Evolutionary conservation across 2,329 filamentous ascomycete genomes (phyloP), one percentile per base, ranked within the genome.

Genomic region (Fonsecaea nubica): DNA sequence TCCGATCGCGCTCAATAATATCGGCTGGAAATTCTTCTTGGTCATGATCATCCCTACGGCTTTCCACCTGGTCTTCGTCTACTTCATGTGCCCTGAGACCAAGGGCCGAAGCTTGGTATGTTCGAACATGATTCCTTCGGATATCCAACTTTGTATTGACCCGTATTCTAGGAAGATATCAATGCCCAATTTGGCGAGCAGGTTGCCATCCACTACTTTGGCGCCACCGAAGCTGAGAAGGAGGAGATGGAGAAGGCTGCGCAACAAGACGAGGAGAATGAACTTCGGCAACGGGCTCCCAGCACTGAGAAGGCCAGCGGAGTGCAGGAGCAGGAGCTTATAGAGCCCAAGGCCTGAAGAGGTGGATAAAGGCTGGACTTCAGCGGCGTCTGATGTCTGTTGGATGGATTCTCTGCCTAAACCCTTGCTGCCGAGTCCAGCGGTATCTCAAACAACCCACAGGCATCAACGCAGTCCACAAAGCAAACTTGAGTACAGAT

Each of bases 11-110:
- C 66, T 79, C 18, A 71, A 75, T 35, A 69, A 66, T 1, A 76
- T 79, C 58, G 72, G 68, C 13, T 79, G 77, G 76, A 77, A 73
- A 65, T 78, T 77, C 66, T 81, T 80, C 33, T 74, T 81, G 9
- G 78, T 79, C 8, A 62, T 78, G 15, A 77, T 77, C 30, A 66
- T 75, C 10, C 75, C 76, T 7, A 77, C 73, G 0, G 69, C 74
- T 2, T 64, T 75, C n/a, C 75, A 77, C 66, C 72, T 74, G n/a
- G 55, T 71, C 3, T 72, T 72, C 33, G 74, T 79, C 18, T 79
- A 71, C 55, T 76, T 78, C 55, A 65, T 78, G 42, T 79, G 76
- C 62, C 77, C 76, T 0, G 78, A 79, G 63, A 79, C 77, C 0
- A 78, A 78, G 67, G 74, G 76, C 7, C 70, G 73, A 13, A 74